Evolutionary conservation across 208 protist genomes (phyloP).

Genomic region (Trichomonas vaginalis): DNA sequence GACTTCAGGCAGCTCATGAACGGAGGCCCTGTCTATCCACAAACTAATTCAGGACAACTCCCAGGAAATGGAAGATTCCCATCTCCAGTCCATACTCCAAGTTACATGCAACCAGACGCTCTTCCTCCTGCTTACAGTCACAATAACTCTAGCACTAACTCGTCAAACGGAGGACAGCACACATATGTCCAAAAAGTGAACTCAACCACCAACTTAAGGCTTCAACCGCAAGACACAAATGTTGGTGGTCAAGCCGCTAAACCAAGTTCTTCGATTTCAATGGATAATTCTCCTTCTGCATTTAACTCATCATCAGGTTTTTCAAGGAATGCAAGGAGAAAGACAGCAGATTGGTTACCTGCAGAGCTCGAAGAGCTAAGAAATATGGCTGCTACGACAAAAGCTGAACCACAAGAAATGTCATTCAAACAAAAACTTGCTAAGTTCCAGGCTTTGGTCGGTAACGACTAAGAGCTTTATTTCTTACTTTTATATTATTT

Average conservation of each 20-base stretch:
- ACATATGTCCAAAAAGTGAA: too few relatives aligned
- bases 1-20: neutral
- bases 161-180: neutral
- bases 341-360: neutral
- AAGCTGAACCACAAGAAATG: neutral
- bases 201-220: neutral
- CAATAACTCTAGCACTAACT: neutral
- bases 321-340: too few relatives aligned
- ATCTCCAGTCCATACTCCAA: neutral
- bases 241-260: too few relatives aligned
- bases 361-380: neutral
- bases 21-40: too few relatives aligned
- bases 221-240: too few relatives aligned
- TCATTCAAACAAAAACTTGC: neutral
- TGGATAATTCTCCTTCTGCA: too few relatives aligned
- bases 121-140: neutral
- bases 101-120: neutral
- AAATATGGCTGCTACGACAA: neutral
- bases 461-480: too few relatives aligned
- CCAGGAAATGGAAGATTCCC: neutral
- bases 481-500: too few relatives aligned
- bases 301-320: too few relatives aligned
- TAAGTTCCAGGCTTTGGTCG: neutral
- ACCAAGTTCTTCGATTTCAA: too few relatives aligned
- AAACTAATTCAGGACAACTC: neutral